Percentiles rank a stretch among this genome's conserved stretches.
phyloP scores from a whole-genome alignment of 1,284 basidiomycete genomes.

The Sphagnurus paluster region DNA sequence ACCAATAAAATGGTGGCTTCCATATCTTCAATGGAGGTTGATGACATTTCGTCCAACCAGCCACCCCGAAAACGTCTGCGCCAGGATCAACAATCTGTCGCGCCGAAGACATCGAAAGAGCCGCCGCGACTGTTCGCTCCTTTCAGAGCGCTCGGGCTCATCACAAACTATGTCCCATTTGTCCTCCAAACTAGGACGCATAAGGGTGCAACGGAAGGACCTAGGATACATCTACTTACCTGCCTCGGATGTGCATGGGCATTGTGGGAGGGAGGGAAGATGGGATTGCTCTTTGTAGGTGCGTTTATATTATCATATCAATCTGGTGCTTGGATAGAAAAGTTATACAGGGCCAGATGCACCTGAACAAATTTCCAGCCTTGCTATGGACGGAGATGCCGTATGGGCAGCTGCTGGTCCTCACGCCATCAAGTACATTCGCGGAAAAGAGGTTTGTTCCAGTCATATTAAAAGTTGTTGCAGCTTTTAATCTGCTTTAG shows the following conservation, averaged over 20 bases:
- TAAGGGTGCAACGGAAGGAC: slow-evolving; percentile 85
- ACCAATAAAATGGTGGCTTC: slow-evolving; percentile 1
- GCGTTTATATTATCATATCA: slow-evolving; percentile 37
- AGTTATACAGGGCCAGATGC: slow-evolving; percentile 71
- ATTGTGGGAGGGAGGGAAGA: slow-evolving; percentile 94
- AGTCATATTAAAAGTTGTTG: slow-evolving; percentile 6
- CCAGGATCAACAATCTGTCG: slow-evolving; percentile 26
- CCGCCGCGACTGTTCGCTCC: slow-evolving; percentile 82
- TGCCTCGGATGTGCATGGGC: slow-evolving; percentile 93
- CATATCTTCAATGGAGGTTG: slow-evolving; percentile 19
- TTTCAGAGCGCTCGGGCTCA: slow-evolving; percentile 84
- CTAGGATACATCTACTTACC: slow-evolving; percentile 82
- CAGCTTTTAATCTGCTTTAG: slow-evolving; percentile 31
- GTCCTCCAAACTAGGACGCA: slow-evolving; percentile 84
- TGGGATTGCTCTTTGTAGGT: slow-evolving; percentile 94
- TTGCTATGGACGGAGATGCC: slow-evolving; percentile 84
- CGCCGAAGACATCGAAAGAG: slow-evolving; percentile 30
- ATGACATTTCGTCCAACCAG: slow-evolving; percentile 24
- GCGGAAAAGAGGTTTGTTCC: slow-evolving; percentile 80
- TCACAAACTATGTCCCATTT: slow-evolving; percentile 68
- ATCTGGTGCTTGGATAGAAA: slow-evolving; percentile 3
- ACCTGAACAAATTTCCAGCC: slow-evolving; percentile 68
- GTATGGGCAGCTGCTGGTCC: slow-evolving; percentile 82
- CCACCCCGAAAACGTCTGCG: slow-evolving; percentile 47
- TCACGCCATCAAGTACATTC: slow-evolving; percentile 74